Conservation (phyloP, 1,284 basidiomycete genomes). For the Pseudozyma hubeiensis region DNA sequence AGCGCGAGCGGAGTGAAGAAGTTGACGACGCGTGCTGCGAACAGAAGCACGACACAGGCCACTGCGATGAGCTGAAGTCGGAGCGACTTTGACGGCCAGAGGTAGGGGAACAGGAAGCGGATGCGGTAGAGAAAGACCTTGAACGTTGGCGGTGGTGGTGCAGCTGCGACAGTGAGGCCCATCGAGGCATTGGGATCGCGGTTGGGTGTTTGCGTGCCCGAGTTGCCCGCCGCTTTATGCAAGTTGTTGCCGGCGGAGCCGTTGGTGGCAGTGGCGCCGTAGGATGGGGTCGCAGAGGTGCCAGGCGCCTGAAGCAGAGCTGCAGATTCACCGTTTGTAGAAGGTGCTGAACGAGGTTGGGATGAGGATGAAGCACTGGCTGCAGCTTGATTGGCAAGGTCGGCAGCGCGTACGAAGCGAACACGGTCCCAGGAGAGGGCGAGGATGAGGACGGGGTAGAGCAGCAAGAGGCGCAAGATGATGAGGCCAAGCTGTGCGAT, state of each 20-base stretch:
- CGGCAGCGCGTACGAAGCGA: slow-evolving; percentile 52
- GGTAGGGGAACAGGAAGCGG: slow-evolving; percentile 78
- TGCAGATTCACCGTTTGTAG: slow-evolving; percentile 25
- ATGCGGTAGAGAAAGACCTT: slow-evolving; percentile 69
- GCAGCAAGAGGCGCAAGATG: slow-evolving; percentile 51
- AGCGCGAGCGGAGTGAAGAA: slow-evolving; percentile 79
- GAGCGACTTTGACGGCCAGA: slow-evolving; percentile 80
- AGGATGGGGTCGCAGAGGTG: slow-evolving; percentile 20
- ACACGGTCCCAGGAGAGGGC: slow-evolving; percentile 52
- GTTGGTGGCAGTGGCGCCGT: slow-evolving; percentile 35
- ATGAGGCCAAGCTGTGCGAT: slow-evolving; percentile 56
- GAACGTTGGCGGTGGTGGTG: slow-evolving; percentile 62
- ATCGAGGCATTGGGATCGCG: slow-evolving; percentile 57
- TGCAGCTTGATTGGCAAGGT: slow-evolving; percentile 32
- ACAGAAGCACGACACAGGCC: slow-evolving; percentile 77
- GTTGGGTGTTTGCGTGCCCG: slow-evolving; percentile 35
- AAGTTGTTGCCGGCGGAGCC: slow-evolving; percentile 8
- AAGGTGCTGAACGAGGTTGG: slow-evolving; percentile 24
- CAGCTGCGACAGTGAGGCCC: slow-evolving; percentile 56
- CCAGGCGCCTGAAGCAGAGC: slow-evolving; percentile 33
- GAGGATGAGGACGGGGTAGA: slow-evolving; percentile 56
- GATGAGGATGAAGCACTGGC: slow-evolving; percentile 15
- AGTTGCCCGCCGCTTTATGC: slow-evolving; percentile 24
- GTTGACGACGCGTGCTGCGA: slow-evolving; percentile 82
- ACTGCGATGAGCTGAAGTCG: slow-evolving; percentile 79